These are phyloP conservation scores for Parietaria judaica DNA, from an alignment of 306 rosid genomes.

Conservation along the genomic window DNA sequence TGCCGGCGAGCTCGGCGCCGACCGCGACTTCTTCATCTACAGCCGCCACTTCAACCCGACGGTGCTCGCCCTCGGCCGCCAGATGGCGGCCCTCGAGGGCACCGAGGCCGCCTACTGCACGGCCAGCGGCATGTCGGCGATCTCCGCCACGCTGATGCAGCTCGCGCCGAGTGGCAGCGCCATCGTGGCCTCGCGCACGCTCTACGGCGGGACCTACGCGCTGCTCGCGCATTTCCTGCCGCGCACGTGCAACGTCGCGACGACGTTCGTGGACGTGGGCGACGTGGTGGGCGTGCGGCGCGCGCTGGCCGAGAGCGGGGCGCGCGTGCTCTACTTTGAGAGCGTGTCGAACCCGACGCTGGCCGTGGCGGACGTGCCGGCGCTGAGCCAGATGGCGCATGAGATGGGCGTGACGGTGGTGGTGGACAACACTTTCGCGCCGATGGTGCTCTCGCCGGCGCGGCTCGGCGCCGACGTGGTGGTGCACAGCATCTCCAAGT, in stretches of 20 bases:
- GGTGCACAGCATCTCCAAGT: constrained; percentile 83
- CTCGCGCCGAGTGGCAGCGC: constrained; percentile 55
- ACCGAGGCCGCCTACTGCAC: constrained; percentile 98
- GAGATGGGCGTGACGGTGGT: constrained; percentile 68
- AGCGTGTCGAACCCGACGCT: constrained; percentile 67
- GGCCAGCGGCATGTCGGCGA: constrained; percentile 88
- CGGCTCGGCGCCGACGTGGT: constrained; percentile 89
- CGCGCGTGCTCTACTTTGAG: constrained; percentile 70
- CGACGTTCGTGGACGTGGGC: constrained; percentile 54
- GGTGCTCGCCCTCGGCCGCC: constrained; percentile 72
- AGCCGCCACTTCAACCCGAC: constrained; percentile 99
- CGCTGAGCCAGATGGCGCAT: constrained; percentile 50
- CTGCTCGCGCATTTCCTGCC: constrained; percentile 66
- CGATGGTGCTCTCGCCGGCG: constrained; percentile 79
- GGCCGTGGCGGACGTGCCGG: constrained; percentile 63
- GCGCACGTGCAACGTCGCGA: constrained; percentile 42
- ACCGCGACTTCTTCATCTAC: constrained; percentile 80
- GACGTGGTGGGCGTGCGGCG: constrained; percentile 42
- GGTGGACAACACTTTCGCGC: constrained; percentile 86
- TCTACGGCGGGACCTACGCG: constrained; percentile 93
- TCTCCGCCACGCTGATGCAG: constrained; percentile 53
- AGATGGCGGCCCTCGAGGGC: constrained; percentile 83
- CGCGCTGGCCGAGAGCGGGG: constrained; percentile 56
- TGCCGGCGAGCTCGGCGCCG: constrained; percentile 81
- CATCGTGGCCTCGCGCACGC: constrained; percentile 50